Conservation (phyloP, 1,284 basidiomycete genomes). For the Ganoderma meredithae region DNA sequence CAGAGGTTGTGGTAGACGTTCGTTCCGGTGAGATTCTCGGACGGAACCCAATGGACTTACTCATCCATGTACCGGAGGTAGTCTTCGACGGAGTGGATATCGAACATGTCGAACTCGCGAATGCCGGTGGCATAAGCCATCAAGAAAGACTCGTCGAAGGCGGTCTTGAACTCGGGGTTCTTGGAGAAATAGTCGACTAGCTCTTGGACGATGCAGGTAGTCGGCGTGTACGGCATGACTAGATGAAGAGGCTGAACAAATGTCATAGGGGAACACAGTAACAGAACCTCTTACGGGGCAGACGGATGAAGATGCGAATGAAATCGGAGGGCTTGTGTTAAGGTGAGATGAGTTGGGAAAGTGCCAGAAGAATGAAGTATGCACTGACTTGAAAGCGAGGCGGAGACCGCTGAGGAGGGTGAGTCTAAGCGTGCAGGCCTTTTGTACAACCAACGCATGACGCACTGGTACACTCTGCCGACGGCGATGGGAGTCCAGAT, state of each 20-base stretch:
- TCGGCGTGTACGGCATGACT: constrained; percentile 5
- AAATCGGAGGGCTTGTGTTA: not conserved
- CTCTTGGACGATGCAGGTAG: constrained; percentile 25
- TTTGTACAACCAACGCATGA: not conserved
- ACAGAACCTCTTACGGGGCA: not conserved
- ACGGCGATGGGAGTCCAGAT: not conserved
- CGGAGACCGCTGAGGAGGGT: not conserved
- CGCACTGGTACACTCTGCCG: not conserved
- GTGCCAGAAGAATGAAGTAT: not conserved
- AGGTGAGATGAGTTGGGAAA: not conserved
- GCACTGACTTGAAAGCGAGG: not conserved
- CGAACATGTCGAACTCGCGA: constrained; percentile 24
- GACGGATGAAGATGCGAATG: not conserved
- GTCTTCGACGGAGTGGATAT: constrained; percentile 28
- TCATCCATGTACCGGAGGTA: constrained; percentile 28
- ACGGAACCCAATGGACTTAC: constrained; percentile 27
- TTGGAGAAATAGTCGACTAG: constrained; percentile 23
- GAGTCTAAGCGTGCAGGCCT: not conserved
- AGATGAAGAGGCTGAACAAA: not conserved
- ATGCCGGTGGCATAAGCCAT: constrained; percentile 21
- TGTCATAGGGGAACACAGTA: not conserved
- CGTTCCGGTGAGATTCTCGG: constrained; percentile 25
- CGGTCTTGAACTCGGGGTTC: constrained; percentile 27
- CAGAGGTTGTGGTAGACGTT: constrained; percentile 30
- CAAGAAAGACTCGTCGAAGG: constrained; percentile 25